phyloP scores from a whole-genome alignment of 1,284 basidiomycete species.

The Thecaphora frezii region DNA sequence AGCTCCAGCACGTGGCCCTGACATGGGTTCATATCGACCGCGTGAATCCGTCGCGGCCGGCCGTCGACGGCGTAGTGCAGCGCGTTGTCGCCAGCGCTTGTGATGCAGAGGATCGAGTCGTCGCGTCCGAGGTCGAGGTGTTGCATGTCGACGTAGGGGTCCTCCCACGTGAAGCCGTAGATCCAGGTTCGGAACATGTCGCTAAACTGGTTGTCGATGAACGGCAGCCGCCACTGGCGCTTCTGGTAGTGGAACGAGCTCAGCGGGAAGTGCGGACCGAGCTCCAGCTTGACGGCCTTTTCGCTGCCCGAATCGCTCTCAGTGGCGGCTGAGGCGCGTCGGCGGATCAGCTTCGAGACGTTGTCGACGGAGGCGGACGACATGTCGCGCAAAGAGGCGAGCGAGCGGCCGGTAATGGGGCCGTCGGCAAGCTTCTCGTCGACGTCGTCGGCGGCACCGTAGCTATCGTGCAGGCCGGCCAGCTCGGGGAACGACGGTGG shows the following conservation, averaged over 20 bases:
- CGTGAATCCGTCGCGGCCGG: slow-evolving; percentile 67
- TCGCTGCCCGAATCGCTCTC: slow-evolving; percentile 58
- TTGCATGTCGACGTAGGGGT: slow-evolving; percentile 75
- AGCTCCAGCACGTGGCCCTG: slow-evolving; percentile 79
- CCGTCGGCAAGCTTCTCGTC: slow-evolving; percentile 31
- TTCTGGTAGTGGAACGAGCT: slow-evolving; percentile 77
- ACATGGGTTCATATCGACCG: slow-evolving; percentile 71
- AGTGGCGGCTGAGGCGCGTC: slow-evolving; percentile 61
- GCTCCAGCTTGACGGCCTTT: slow-evolving; percentile 49
- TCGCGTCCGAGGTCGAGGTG: slow-evolving; percentile 67
- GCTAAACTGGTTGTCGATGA: slow-evolving; percentile 73
- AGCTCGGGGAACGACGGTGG: slow-evolving; percentile 58
- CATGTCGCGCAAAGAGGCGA: not conserved
- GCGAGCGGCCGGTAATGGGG: slow-evolving; percentile 10
- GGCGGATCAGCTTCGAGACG: slow-evolving; percentile 50
- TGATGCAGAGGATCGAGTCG: slow-evolving; percentile 75
- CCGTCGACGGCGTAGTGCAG: slow-evolving; percentile 76
- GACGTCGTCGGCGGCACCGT: slow-evolving; percentile 4
- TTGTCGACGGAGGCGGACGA: slow-evolving; percentile 57
- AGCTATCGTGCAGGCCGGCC: slow-evolving; percentile 22
- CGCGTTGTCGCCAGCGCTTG: slow-evolving; percentile 78
- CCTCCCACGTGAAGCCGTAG: slow-evolving; percentile 78
- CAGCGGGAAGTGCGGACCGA: slow-evolving; percentile 62
- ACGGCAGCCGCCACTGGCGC: slow-evolving; percentile 68
- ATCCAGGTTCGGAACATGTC: slow-evolving; percentile 76